Conservation (phyloP, 2,329 filamentous ascomycete species). For the Penicillium digitatum region DNA sequence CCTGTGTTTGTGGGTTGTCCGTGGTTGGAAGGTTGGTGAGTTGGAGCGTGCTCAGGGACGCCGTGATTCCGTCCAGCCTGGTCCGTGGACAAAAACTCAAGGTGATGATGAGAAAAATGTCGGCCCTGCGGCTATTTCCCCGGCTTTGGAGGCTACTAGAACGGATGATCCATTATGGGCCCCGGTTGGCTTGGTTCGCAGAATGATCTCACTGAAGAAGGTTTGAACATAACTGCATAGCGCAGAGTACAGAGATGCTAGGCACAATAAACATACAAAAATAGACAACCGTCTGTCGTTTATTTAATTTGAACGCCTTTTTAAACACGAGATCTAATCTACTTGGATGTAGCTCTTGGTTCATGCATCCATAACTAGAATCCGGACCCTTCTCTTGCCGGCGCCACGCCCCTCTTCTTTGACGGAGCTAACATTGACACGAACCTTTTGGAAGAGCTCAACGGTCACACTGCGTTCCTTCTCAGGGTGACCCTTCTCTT, state of each 20-base stretch:
- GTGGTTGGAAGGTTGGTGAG: slow-evolving; percentile 41
- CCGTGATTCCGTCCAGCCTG: slow-evolving; percentile 8
- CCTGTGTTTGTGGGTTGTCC: slow-evolving; percentile 43
- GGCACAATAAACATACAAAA: not conserved
- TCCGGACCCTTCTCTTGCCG: slow-evolving; percentile 72
- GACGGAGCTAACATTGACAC: slow-evolving; percentile 83
- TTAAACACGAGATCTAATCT: slow-evolving; percentile 10
- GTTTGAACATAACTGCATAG: slow-evolving; percentile 21
- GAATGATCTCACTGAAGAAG: slow-evolving; percentile 31
- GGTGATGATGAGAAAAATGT: slow-evolving; percentile 12
- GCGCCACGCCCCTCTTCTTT: slow-evolving; percentile 76
- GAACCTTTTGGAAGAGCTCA: slow-evolving; percentile 88
- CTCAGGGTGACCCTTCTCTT: slow-evolving; percentile 47
- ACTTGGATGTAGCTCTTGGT: slow-evolving; percentile 13
- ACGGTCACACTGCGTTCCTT: slow-evolving; percentile 50
- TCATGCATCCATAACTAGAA: slow-evolving; percentile 38
- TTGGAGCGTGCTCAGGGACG: slow-evolving; percentile 17
- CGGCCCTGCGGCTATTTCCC: not conserved
- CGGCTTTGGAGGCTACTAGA: not conserved
- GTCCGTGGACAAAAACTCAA: slow-evolving; percentile 14
- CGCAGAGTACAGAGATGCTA: not conserved
- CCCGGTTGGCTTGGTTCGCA: slow-evolving; percentile 25
- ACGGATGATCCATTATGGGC: slow-evolving; percentile 24
- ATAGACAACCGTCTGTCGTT: not conserved
- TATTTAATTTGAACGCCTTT: slow-evolving; percentile 8